Base-by-base conservation (phyloP, 129 eudicot genomes). In the Lactuca saligna region DNA sequence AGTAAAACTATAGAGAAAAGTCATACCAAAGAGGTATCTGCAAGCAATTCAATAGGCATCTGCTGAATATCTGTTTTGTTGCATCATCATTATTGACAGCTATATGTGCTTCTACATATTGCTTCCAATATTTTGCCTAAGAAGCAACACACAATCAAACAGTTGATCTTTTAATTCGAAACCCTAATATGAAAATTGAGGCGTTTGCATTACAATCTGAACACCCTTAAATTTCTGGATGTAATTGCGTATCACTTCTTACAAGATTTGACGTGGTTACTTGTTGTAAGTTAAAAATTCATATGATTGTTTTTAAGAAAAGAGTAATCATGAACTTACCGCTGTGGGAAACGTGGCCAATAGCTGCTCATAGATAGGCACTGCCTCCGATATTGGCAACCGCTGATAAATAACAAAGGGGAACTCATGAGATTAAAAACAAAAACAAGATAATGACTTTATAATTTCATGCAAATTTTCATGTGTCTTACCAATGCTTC, bases 41-140 rank as follows among this genome's bases (percentile, higher is more conserved):
- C 65, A 85, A 81, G 82, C 99, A 90, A 74, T 78, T 87, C 82
- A 94, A 83, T n/a, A 94, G 78, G 78, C 99, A 90, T 29, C 99
- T 87, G 72, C 97, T 94, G 78, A 94, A 94, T 33, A 89, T 77
- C 76, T 89, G 97, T 60, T 80, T 94, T 53, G 90, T 82, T 20
- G 96, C 96, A 62, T 89, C 99, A 65, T 94, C 97, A 73, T 94
- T 90, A 73, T 85, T 87, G 29, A 76, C 91, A 80, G 79, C 91
- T 96, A 94, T 89, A 69, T 87, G 83, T 73, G 97, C 99, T 76
- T 94, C 99, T 34, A 90, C 96, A 87, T 89, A 94, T 61, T 94
- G 99, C 87, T 87, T 94, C 99, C 99, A 94, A 62, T 83, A 94
- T 63, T 83, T 94, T 68, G 96, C 97, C 99, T 94, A 68, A n/a